Conservation (phyloP, 176 grass and related monocot species). For the Triticum timopheevii region DNA sequence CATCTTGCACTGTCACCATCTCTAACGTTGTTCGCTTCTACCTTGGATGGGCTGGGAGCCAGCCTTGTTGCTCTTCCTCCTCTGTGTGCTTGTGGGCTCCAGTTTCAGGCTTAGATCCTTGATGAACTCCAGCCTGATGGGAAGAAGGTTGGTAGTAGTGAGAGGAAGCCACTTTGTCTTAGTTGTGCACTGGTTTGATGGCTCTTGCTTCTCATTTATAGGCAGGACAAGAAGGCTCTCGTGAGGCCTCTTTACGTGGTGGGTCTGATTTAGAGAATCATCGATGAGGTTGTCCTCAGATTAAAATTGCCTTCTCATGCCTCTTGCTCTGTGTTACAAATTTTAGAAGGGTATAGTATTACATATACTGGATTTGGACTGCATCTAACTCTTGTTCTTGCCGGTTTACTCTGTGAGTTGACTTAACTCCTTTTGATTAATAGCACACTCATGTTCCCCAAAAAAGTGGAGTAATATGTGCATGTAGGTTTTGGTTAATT, state of each 20-base stretch:
- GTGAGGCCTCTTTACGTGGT: slow-evolving; percentile 1
- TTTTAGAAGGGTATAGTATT: background rate
- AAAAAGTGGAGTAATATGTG: background rate
- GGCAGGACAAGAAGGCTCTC: slow-evolving; percentile 30
- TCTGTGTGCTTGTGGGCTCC: slow-evolving; percentile 35
- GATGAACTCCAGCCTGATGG: slow-evolving; percentile 37
- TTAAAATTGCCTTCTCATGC: background rate
- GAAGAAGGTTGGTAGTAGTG: slow-evolving; percentile 23
- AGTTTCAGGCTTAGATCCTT: slow-evolving; percentile 34
- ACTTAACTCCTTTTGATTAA: background rate
- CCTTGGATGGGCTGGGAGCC: slow-evolving; percentile 42
- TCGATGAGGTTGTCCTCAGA: background rate
- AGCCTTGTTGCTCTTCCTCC: slow-evolving; percentile 20
- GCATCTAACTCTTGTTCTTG: background rate
- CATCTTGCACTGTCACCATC: slow-evolving; percentile 81
- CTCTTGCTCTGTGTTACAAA: background rate
- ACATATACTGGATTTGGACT: slow-evolving; percentile 23
- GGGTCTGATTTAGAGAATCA: slow-evolving; percentile 10
- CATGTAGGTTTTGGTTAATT: background rate
- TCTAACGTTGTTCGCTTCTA: slow-evolving; percentile 33
- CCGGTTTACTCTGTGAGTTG: background rate
- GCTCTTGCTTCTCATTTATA: slow-evolving; percentile 70
- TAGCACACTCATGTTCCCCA: background rate
- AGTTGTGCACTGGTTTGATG: slow-evolving; percentile 44
- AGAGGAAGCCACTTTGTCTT: slow-evolving; percentile 31